Evolutionary conservation across 2,329 filamentous ascomycete genomes (phyloP), one percentile per base, ranked within the genome.

Genomic region (Xylariaceae sp.): DNA sequence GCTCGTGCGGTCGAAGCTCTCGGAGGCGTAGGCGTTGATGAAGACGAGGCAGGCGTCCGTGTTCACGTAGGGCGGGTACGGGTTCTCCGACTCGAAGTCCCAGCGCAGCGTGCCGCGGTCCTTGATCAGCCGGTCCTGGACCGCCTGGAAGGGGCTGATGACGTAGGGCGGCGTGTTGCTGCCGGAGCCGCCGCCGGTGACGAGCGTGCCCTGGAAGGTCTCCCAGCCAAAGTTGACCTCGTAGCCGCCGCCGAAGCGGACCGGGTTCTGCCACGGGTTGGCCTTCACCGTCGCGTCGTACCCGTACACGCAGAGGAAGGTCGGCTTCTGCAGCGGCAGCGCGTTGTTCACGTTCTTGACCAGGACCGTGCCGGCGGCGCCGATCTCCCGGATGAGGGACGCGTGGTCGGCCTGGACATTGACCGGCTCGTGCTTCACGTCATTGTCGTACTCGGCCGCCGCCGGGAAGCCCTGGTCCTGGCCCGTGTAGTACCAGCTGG

Each of bases 171-270:
- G 88, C 21, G 93, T 77, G 8, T 85, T 84, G 0, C 85, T 78
- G 2, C 88, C 88, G 4, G 83, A 89, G 9, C 89, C 89, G 86
- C 88, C 94, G 10, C 87, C 88, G 17, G 80, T 82, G 2, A 73
- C 84, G 3, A 94, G 65, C 0, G 86, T 92, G 5, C 86, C 87
- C 42, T 83, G 76, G 53, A 44, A 29, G 12, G 39, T 44, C 18
- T 40, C 30, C 33, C 35, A 35, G n/a, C 31, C 37, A 15, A 33
- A 32, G 28, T 39, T 37, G 12, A 41, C 32, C 19, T 33, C 35
- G 35, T 40, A 37, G 2, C 40, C 40, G 13, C 34, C 34, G 14
- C 34, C 38, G 30, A 19, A 43, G 16, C 37, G 32, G 11, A 31
- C 27, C 8, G 35, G 26, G 23, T 40, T 35, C 28, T 40, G 33